These are phyloP conservation scores for Paramecium octaurelia DNA, from an alignment of 73 alveolate genomes.

Conservation along the genomic window DNA sequence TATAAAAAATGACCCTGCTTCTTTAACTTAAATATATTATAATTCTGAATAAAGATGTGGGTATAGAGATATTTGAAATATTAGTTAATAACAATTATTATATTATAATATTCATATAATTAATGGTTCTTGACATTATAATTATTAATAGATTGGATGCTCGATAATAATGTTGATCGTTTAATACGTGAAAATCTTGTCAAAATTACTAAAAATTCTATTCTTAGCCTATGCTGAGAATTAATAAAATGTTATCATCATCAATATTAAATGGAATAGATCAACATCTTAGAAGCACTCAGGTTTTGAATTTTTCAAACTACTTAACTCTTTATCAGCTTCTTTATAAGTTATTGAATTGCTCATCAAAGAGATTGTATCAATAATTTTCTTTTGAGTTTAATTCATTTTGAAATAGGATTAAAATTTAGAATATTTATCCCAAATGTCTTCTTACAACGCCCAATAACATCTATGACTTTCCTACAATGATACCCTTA, in stretches of 20 bases:
- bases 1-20: background rate
- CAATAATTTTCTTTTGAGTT: background rate
- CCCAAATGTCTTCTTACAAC: slow-evolving; percentile 38
- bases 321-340: slow-evolving; percentile 26
- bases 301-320: background rate
- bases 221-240: slow-evolving; percentile 23
- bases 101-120: background rate
- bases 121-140: background rate
- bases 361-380: slow-evolving; percentile 26
- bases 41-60: background rate
- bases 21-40: background rate
- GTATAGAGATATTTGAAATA: background rate
- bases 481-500: slow-evolving; percentile 25
- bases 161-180: background rate
- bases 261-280: slow-evolving; percentile 1
- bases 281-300: slow-evolving; percentile 1
- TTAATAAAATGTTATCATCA: slow-evolving; percentile 43
- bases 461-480: slow-evolving; percentile 50
- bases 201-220: slow-evolving; percentile 14
- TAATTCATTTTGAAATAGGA: background rate
- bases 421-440: background rate
- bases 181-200: background rate
- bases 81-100: background rate
- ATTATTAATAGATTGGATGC: slow-evolving; percentile 31
- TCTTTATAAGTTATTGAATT: slow-evolving; percentile 6